phyloP scores from a whole-genome alignment of 2,329 filamentous ascomycete genomes.

The Trichoderma semiorbis region DNA sequence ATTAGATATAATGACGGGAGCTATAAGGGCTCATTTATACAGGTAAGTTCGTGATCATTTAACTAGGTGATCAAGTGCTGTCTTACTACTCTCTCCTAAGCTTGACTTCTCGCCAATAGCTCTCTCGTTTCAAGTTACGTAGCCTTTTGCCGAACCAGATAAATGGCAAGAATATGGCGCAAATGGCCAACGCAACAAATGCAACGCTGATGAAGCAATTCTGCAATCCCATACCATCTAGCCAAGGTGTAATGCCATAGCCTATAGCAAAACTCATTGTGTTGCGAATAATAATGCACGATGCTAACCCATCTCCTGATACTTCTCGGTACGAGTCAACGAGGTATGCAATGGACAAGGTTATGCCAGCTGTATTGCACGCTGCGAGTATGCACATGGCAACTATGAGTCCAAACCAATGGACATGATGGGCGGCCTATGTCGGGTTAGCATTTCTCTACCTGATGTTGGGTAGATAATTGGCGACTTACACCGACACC shows the following conservation, averaged over 20 bases:
- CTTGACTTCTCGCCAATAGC: constrained; percentile 23
- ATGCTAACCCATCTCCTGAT: constrained; percentile 38
- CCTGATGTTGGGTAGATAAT: neutral
- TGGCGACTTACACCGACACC: constrained; percentile 29
- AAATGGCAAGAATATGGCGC: constrained; percentile 42
- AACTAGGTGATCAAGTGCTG: neutral
- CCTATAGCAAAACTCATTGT: constrained; percentile 36
- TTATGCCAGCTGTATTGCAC: constrained; percentile 34
- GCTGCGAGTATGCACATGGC: constrained; percentile 38
- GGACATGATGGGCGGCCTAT: constrained; percentile 34
- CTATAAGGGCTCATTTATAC: neutral
- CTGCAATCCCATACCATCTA: constrained; percentile 39
- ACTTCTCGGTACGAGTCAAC: constrained; percentile 42
- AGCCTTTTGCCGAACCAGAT: constrained; percentile 44
- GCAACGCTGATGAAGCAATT: constrained; percentile 43
- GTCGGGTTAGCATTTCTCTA: neutral
- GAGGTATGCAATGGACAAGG: constrained; percentile 39
- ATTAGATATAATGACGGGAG: neutral
- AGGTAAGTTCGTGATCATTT: rapidly evolving
- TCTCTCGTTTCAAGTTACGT: constrained; percentile 21
- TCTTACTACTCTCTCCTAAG: neutral
- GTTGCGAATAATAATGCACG: constrained; percentile 39
- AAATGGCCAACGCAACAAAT: constrained; percentile 38
- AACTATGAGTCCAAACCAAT: constrained; percentile 42
- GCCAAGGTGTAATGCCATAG: constrained; percentile 44